Conservation (phyloP, 345 rosid species). For the Populus pruinosa region DNA sequence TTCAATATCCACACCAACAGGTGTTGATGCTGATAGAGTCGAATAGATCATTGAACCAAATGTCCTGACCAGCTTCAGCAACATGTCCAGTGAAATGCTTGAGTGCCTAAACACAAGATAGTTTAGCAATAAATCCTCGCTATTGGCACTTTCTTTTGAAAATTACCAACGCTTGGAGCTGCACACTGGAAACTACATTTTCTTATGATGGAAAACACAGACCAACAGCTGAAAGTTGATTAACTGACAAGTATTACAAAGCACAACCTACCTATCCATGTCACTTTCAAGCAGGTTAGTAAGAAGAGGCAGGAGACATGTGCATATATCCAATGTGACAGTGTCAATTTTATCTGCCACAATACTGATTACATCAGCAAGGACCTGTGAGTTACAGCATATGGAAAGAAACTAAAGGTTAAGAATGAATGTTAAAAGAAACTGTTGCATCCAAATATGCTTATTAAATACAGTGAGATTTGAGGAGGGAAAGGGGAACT, state of each 20-base stretch:
- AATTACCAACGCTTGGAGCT: neutral
- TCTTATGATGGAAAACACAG: neutral
- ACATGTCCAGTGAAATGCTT: conserved; percentile 72
- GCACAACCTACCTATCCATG: conserved; percentile 68
- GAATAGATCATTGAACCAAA: conserved; percentile 80
- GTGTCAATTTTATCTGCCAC: conserved; percentile 63
- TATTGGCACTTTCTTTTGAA: neutral
- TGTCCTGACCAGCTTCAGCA: conserved; percentile 81
- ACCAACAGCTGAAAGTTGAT: neutral
- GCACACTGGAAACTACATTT: neutral
- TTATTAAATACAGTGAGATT: neutral
- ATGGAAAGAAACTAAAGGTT: neutral
- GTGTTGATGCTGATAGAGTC: conserved; percentile 66
- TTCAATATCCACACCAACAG: conserved; percentile 96
- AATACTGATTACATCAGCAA: conserved; percentile 72
- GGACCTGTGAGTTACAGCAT: conserved; percentile 55
- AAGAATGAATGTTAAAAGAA: neutral
- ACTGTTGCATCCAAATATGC: neutral
- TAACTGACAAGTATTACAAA: neutral
- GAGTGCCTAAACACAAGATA: conserved; percentile 59
- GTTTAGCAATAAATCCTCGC: neutral
- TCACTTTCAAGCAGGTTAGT: conserved; percentile 70
- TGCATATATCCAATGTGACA: conserved; percentile 73
- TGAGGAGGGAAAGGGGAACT: conserved; percentile 20
- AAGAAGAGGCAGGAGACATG: conserved; percentile 82